Conservation (phyloP, 495 filamentous ascomycete species). For the Tuber umbilicatum region DNA sequence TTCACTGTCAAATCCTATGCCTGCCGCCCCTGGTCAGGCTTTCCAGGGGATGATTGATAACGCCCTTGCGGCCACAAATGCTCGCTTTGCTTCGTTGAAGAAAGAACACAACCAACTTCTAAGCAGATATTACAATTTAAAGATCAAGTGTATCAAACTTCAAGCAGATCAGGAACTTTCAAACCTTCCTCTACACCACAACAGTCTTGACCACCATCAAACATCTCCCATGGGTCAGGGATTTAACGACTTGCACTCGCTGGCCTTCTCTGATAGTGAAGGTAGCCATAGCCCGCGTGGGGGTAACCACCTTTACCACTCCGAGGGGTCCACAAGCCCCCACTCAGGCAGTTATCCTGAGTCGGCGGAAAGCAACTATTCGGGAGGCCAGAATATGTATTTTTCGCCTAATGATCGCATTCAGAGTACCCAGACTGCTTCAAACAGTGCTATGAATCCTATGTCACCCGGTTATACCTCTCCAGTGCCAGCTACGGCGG, state of each 20-base stretch:
- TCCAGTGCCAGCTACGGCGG: slow-evolving; percentile 13
- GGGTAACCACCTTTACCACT: slow-evolving; percentile 28
- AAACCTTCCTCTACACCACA: slow-evolving; percentile 21
- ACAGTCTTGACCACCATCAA: slow-evolving; percentile 17
- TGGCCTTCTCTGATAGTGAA: slow-evolving; percentile 32
- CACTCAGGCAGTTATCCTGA: slow-evolving; percentile 36
- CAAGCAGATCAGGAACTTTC: slow-evolving; percentile 40
- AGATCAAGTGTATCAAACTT: slow-evolving; percentile 44
- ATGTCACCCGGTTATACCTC: slow-evolving; percentile 23
- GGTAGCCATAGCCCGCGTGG: slow-evolving; percentile 24
- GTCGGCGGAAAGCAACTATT: slow-evolving; percentile 38
- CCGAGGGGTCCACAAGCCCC: slow-evolving; percentile 35
- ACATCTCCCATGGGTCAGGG: slow-evolving; percentile 5
- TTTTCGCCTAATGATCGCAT: slow-evolving; percentile 17
- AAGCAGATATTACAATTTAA: slow-evolving; percentile 43
- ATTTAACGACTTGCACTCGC: slow-evolving; percentile 21
- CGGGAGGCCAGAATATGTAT: slow-evolving; percentile 31
- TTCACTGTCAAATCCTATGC: slow-evolving; percentile 42
- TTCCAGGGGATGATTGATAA: slow-evolving; percentile 49
- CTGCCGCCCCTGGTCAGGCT: slow-evolving; percentile 33
- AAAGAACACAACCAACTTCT: slow-evolving; percentile 45
- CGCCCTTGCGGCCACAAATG: slow-evolving; percentile 46
- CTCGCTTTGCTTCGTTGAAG: slow-evolving; percentile 47
- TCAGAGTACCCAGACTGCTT: slow-evolving; percentile 22
- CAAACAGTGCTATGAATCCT: slow-evolving; percentile 14